Base-by-base conservation (phyloP, 345 rosid genomes). In the Eucalyptus cloeziana region DNA sequence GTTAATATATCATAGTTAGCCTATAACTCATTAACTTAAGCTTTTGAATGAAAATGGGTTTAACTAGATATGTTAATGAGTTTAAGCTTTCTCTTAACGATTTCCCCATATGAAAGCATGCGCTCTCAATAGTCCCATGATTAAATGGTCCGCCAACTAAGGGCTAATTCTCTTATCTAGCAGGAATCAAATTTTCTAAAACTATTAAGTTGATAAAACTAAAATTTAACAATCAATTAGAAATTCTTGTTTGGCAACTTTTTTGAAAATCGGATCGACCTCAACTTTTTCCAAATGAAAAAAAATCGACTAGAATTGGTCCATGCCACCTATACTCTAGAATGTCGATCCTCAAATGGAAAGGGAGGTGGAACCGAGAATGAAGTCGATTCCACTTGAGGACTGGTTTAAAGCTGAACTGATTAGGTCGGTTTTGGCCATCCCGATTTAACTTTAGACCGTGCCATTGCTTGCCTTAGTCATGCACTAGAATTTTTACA, bases 21-120 rank as follows among this genome's bases (percentile, higher is more conserved):
- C 1, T 10, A 52, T 52, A 52, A 52, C 10, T 52, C 58, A 52
- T 19, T 52, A 52, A 52, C 25, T 52, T 52, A 52, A 52, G 10
- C 2, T 52, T 52, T 52, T 52, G 25, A 52, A 52, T 52, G 5
- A 17, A 52, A 52, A 52, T 19, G 0, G 4, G 2, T 52, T 52
- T 52, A 19, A 52, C 4, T 19, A 19, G 10, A 52, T 52, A 19
- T 52, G 25, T 52, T 19, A 52, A 52, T 52, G 25, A 52, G 58
- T 52, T 52, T 52, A 52, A 52, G 25, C 25, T 52, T 52, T 52
- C 1, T 52, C 25, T 52, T 52, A 52, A 0, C 4, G 0, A 52
- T 52, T 4, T 52, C 10, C 24, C 58, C 1, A 52, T 0, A 3
- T 19, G 58, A 52, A 52, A 52, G 58, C 2, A 52, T 0, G 2